phyloP scores from a whole-genome alignment of 306 rosid genomes.

The Cicer pinnatifidum region DNA sequence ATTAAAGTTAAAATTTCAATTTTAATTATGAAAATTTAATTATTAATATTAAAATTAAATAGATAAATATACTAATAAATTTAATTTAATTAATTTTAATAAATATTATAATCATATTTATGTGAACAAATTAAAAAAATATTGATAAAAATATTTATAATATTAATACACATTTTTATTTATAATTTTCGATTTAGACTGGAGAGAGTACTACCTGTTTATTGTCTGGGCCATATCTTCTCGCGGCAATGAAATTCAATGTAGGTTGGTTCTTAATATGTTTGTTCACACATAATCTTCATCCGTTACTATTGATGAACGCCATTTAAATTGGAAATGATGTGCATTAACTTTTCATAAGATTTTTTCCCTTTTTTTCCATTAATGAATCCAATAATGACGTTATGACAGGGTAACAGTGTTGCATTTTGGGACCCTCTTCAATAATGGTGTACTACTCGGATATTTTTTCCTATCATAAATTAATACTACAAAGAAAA shows the following conservation, averaged over 20 bases:
- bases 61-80: too few species aligned
- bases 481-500: background rate
- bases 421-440: constrained; percentile 49
- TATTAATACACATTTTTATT: too few species aligned
- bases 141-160: too few species aligned
- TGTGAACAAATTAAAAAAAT: too few species aligned
- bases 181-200: too few species aligned
- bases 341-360: constrained; percentile 41
- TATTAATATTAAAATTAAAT: too few species aligned
- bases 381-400: constrained; percentile 40
- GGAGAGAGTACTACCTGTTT: too few species aligned
- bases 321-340: constrained; percentile 31
- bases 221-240: constrained; percentile 31
- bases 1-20: too few species aligned
- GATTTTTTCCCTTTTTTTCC: background rate
- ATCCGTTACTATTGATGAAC: background rate
- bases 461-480: background rate
- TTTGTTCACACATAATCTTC: constrained; percentile 21
- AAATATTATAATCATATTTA: too few species aligned
- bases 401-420: constrained; percentile 15
- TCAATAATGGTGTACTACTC: constrained; percentile 41
- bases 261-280: constrained; percentile 34
- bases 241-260: constrained; percentile 48
- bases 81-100: too few species aligned
- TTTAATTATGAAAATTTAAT: too few species aligned